Percentiles rank a stretch among this genome's conserved stretches.
Conservation (phyloP, 2,329 filamentous ascomycete genomes). For the Paecilomyces niveus region DNA sequence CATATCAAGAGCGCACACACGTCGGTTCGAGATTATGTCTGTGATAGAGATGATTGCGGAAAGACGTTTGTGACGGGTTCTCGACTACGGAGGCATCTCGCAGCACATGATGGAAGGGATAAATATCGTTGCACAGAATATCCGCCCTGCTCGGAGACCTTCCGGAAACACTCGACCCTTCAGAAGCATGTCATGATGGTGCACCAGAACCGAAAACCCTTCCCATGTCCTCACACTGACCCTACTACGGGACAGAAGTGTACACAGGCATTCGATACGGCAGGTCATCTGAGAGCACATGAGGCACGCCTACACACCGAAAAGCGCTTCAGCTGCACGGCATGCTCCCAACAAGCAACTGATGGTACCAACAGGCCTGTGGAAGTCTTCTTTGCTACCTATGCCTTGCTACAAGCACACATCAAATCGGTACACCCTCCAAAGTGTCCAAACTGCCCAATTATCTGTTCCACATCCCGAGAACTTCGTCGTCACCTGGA, state of each 20-base stretch:
- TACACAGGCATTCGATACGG: conserved; percentile 63
- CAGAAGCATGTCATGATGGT: conserved; percentile 72
- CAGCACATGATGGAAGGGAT: conserved; percentile 71
- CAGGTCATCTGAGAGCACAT: conserved; percentile 65
- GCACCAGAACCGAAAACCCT: conserved; percentile 67
- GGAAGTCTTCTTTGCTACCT: conserved; percentile 61
- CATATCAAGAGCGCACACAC: conserved; percentile 80
- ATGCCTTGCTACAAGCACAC: conserved; percentile 65
- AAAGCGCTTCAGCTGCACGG: conserved; percentile 66
- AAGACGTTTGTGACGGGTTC: conserved; percentile 79
- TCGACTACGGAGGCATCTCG: conserved; percentile 66
- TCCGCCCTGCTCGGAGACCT: conserved; percentile 65
- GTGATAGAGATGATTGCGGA: conserved; percentile 63
- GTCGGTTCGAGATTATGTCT: conserved; percentile 61
- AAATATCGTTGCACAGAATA: conserved; percentile 66
- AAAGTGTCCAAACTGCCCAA: conserved; percentile 66
- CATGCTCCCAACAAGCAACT: conserved; percentile 50
- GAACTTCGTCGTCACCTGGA: conserved; percentile 73
- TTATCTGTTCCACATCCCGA: conserved; percentile 58
- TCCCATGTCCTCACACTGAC: conserved; percentile 58
- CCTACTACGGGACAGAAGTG: conserved; percentile 51
- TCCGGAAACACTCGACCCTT: conserved; percentile 81
- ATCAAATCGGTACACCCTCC: conserved; percentile 64
- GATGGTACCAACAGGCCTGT: conserved; percentile 19
- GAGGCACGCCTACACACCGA: conserved; percentile 62